phyloP scores from a whole-genome alignment of 108 stramenopile genomes.

The Nannochloropsis oceanica region DNA sequence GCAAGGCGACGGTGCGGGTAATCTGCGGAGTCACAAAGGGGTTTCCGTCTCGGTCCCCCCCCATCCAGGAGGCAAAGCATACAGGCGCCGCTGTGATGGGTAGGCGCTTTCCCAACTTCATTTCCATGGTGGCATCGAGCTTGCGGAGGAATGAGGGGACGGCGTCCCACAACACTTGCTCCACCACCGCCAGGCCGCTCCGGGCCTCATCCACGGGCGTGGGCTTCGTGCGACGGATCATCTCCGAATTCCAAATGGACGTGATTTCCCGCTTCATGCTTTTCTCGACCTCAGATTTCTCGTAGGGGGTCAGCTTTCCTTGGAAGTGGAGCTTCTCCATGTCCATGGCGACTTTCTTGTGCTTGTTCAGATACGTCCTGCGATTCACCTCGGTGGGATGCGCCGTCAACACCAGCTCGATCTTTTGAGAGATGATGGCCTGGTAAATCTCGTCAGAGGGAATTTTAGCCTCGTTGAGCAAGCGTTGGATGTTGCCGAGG shows the following conservation, averaged over 20 bases:
- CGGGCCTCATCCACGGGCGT: constrained; percentile 81
- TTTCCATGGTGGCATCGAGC: constrained; percentile 61
- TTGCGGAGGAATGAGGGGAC: constrained; percentile 81
- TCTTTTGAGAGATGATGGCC: constrained; percentile 64
- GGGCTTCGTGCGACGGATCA: constrained; percentile 66
- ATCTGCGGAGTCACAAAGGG: constrained; percentile 84
- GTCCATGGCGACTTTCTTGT: constrained; percentile 21
- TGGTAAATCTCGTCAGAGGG: constrained; percentile 54
- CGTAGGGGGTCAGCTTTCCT: constrained; percentile 42
- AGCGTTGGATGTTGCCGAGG: constrained; percentile 29
- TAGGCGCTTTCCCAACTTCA: constrained; percentile 51
- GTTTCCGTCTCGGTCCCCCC: constrained; percentile 90
- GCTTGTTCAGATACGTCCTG: constrained; percentile 56
- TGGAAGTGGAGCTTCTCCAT: constrained; percentile 28
- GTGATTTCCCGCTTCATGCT: constrained; percentile 47
- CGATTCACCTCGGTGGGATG: constrained; percentile 96
- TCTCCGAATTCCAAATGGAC: constrained; percentile 39
- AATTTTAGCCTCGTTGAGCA: constrained; percentile 34
- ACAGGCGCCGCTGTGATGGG: constrained; percentile 71
- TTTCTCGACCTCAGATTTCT: constrained; percentile 44
- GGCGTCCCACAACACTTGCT: constrained; percentile 86
- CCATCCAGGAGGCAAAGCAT: constrained; percentile 87
- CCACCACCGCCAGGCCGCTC: constrained; percentile 75
- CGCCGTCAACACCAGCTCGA: constrained; percentile 88
- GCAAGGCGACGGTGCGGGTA: constrained; percentile 62